phyloP scores from a whole-genome alignment of 441 rosid genomes.

The Flueggea neowawraea region DNA sequence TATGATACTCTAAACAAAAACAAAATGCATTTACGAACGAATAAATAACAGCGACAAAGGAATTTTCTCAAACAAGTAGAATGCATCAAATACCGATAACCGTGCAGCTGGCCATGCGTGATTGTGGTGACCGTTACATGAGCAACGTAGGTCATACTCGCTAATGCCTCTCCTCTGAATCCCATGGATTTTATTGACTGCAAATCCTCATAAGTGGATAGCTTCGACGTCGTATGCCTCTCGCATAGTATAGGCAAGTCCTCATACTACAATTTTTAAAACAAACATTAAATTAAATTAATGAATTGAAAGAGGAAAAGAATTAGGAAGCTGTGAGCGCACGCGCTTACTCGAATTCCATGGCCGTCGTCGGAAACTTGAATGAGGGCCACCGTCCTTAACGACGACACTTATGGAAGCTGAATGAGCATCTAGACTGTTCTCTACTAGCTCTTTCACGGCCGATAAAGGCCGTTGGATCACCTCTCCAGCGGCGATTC shows the following conservation, averaged over 20 bases:
- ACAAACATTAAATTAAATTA: neutral
- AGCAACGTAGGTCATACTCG: constrained; percentile 95
- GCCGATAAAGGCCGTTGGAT: constrained; percentile 93
- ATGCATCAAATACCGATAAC: constrained; percentile 56
- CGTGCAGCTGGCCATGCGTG: constrained; percentile 81
- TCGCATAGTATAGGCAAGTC: constrained; percentile 92
- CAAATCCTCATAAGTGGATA: constrained; percentile 76
- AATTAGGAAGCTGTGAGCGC: no score
- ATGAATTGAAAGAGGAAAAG: neutral
- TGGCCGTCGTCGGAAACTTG: constrained; percentile 99
- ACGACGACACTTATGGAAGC: constrained; percentile 65
- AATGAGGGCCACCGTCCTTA: constrained; percentile 96
- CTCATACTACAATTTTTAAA: constrained; percentile 39
- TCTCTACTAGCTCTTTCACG: constrained; percentile 94
- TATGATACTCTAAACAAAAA: constrained; percentile 59
- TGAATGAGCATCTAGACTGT: constrained; percentile 84
- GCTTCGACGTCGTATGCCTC: constrained; percentile 95
- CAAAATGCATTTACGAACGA: neutral
- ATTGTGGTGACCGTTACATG: constrained; percentile 93
- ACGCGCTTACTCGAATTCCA: constrained; percentile 67
- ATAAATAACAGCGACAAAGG: neutral
- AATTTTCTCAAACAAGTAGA: constrained; percentile 12
- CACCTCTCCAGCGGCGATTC: constrained; percentile 98
- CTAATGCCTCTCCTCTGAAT: constrained; percentile 96
- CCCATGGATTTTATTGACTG: constrained; percentile 89